Percentiles rank a stretch among this genome's conserved stretches.
These are phyloP conservation scores for Epichloe coenophiala DNA, from an alignment of 2,329 filamentous ascomycete genomes.

Conservation along the genomic window DNA sequence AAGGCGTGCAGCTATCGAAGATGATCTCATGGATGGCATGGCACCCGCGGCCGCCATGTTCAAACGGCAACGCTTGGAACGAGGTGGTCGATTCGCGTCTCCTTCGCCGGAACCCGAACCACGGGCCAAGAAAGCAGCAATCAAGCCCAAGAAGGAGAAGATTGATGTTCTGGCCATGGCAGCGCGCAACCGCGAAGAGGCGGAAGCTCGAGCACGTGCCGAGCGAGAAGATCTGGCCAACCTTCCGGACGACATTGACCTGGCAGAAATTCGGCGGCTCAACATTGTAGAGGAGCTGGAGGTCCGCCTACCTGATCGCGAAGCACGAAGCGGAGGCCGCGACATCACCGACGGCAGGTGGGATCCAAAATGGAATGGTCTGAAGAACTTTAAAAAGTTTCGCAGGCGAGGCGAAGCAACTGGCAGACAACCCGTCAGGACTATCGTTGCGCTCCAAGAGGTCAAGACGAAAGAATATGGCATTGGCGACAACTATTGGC, in stretches of 20 bases:
- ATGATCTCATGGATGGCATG: slow-evolving; percentile 55
- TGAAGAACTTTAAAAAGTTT: slow-evolving; percentile 94
- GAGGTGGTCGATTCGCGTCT: slow-evolving; percentile 32
- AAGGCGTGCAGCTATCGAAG: slow-evolving; percentile 28
- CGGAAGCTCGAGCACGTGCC: slow-evolving; percentile 47
- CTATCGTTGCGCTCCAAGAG: slow-evolving; percentile 61
- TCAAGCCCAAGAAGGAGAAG: slow-evolving; percentile 41
- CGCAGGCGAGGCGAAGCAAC: slow-evolving; percentile 38
- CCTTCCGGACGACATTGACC: slow-evolving; percentile 50
- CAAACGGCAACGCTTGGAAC: slow-evolving; percentile 62
- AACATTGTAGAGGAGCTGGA: slow-evolving; percentile 68
- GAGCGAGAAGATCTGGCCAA: slow-evolving; percentile 40
- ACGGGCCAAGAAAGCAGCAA: slow-evolving; percentile 3
- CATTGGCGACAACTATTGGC: slow-evolving; percentile 65
- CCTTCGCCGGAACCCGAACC: slow-evolving; percentile 14
- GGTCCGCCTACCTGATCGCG: slow-evolving; percentile 29
- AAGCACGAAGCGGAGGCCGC: slow-evolving; percentile 27
- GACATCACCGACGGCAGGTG: slow-evolving; percentile 48
- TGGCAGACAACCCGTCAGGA: slow-evolving; percentile 28
- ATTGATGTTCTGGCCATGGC: slow-evolving; percentile 57
- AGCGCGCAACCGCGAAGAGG: slow-evolving; percentile 45
- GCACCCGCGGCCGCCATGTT: slow-evolving; percentile 64
- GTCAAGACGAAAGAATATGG: slow-evolving; percentile 59
- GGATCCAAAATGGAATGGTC: slow-evolving; percentile 83
- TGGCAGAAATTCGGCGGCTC: slow-evolving; percentile 58